Base-by-base conservation (phyloP, 116 monocot species). In the Dioscorea cayenensis region DNA sequence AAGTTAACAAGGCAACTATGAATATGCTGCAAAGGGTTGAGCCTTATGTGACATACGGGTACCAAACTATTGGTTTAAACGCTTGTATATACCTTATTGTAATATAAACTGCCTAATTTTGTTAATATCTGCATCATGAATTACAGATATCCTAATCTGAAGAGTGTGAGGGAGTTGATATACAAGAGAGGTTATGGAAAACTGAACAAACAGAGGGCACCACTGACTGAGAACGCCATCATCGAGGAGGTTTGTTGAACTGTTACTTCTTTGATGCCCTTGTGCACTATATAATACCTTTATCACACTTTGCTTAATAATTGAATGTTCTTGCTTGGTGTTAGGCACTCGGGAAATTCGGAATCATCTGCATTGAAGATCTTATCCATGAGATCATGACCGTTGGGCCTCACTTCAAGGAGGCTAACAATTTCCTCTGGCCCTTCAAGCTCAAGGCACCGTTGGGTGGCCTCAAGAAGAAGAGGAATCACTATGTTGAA, bases 41-140 rank as follows among this genome's bases (percentile, higher is more conserved):
- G 77, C 95, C 95, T 21, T 95, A 95, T 71, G 95, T 95, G 25
- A 89, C 95, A 14, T 95, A 89, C 68, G 95, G 95, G 95, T 95
- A 87, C 43, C 12, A 12, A 43, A 43, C 43, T 43, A 12, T 12
- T 55, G 32, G 32, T 32, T 32, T 32, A 32, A 32, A 32, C 4
- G 2, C 2, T 32, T 32, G 3, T 32, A 4, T 3, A 32, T 32
- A 32, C 32, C 32, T 20, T 62, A 3, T 62, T 22, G 10, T 6
- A 62, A 21, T 27, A 27, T 23, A 22, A 8, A 62, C n/a, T 7
- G 4, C 9, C 2, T 11, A 2, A 55, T 55, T 55, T 14, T 55
- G 55, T 12, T 55, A 18, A 55, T 55, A 5, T 12, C n/a, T 5
- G 7, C 6, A 62, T 17, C 66, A 14, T 7, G 9, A 32, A 18